Base-by-base conservation (phyloP, 768 basidiomycete genomes). In the Tulasnella sp. region DNA sequence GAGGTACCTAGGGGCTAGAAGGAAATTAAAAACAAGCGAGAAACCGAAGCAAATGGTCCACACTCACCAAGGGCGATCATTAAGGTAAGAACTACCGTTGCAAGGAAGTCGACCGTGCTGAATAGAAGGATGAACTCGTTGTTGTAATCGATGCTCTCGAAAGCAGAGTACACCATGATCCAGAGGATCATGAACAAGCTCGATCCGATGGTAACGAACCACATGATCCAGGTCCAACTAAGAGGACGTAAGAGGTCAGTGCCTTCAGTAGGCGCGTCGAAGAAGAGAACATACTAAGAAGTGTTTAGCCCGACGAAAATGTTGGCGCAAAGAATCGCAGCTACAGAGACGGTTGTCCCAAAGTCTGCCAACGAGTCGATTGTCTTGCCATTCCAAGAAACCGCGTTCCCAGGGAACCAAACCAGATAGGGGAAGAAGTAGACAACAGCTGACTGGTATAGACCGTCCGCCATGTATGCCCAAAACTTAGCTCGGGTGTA, bases 401-500 rank as follows among this genome's bases (percentile, higher is more conserved):
- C 86, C 3, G 92, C 88, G 22, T 89, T 85, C 6, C 92, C 93
- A 22, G 92, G 84, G 0, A 89, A 89, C 92, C 94, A 94, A 31
- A 89, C 90, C 72, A 91, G 64, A 85, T 91, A 98, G 0, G 97
- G 95, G 83, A 98, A 89, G 87, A 93, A 97, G 87, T 93, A 96
- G 44, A 96, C 90, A 80, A 95, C 90, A 0, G 88, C 91, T 0
- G 96, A 97, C 84, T 99, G 97, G 86, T 98, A 98, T 46, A 98
- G 86, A 40, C 97, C 97, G 85, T 99, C 97, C 9, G 91, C 85
- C 94, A 98, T 98, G 86, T 96, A 98, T 78, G 93, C 84, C 96
- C 96, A 98, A 87, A 99, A 99, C 87, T 94, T 96, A 76, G 87
- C 82, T 14, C 95, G 91, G 24, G 96, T 98, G 86, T 98, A 99